Conservation (phyloP, 2,329 filamentous ascomycete species). For the Exophiala lecanii-corni region DNA sequence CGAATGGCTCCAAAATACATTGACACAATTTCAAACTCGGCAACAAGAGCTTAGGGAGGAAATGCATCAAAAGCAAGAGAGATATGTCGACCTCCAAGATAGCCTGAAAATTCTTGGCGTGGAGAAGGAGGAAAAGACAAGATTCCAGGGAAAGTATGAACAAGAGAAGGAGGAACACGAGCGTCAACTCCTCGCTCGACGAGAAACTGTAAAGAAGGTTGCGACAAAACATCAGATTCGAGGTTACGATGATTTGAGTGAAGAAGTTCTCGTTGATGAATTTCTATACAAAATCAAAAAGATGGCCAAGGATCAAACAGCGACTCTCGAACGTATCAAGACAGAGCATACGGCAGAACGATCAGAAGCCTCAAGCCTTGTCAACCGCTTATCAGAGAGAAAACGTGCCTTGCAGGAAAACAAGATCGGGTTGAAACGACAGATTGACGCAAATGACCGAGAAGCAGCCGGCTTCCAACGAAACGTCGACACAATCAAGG, state of each 20-base stretch:
- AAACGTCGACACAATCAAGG: slow-evolving; percentile 65
- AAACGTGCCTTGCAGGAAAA: slow-evolving; percentile 69
- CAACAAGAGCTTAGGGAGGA: slow-evolving; percentile 63
- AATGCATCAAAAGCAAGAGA: slow-evolving; percentile 56
- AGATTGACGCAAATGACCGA: slow-evolving; percentile 69
- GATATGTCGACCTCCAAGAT: slow-evolving; percentile 60
- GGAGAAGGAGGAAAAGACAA: slow-evolving; percentile 38
- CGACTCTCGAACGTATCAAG: slow-evolving; percentile 68
- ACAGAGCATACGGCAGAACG: slow-evolving; percentile 70
- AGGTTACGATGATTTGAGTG: slow-evolving; percentile 75
- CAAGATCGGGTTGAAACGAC: slow-evolving; percentile 67
- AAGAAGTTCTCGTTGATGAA: slow-evolving; percentile 65
- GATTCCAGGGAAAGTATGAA: slow-evolving; percentile 64
- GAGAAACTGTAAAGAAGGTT: slow-evolving; percentile 70
- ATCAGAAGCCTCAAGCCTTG: slow-evolving; percentile 63
- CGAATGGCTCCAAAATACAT: slow-evolving; percentile 63
- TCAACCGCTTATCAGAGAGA: slow-evolving; percentile 70
- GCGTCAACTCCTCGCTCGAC: slow-evolving; percentile 66
- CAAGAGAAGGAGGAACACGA: slow-evolving; percentile 86
- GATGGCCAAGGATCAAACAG: slow-evolving; percentile 71
- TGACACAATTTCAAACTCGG: slow-evolving; percentile 73
- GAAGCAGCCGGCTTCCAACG: slow-evolving; percentile 63
- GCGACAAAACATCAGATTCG: slow-evolving; percentile 74
- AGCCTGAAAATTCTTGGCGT: slow-evolving; percentile 36
- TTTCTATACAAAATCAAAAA: slow-evolving; percentile 77